Evolutionary conservation across 139 green algal genomes (phyloP), one percentile per base, ranked within the genome.

Genomic region (Pseudopediastrum boryanum): DNA sequence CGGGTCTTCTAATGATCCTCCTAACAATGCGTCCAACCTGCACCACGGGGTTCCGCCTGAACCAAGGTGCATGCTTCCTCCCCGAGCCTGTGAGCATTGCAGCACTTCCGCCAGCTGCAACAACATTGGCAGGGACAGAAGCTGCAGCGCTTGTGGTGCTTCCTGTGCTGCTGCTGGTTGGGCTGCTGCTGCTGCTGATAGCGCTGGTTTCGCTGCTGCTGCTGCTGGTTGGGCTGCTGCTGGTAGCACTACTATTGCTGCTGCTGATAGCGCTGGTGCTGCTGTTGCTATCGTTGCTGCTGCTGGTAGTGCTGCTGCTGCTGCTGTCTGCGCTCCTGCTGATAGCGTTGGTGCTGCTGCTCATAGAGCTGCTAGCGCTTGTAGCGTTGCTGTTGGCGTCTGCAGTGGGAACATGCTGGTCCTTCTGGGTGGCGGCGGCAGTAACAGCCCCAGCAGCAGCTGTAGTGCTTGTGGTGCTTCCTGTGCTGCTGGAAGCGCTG

Each of bases 301-400:
- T 58, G 48, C 48, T 58, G 21, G 19, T n/a, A 58, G 36, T 35
- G 61, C 16, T 9, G 58, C 31, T 9, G 16, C 61, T 69, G 61
- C 33, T 69, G 64, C 64, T 71, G 64, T n/a, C 52, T 39, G 39
- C 43, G 64, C 35, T 71, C 39, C 64, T 71, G 59, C 59, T 68
- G 59, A n/a, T 12, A 27, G n/a, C 6, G 8, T 12, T 39, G 61
- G 36, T 13, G 4, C 61, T 21, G 21, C 61, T 27, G 33, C 61
- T 5, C 44, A n/a, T n/a, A n/a, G n/a, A n/a, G 64, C 64, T 71
- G 64, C 39, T 71, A 41, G 39, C 43, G 64, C 35, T 71, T 39
- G 39, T 71, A 33, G 33, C 43, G 59, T 27, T 12, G 54, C 54
- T 8, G 8, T 12, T 39, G 61, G 36, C 5, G 4, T 38, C 21